Base-by-base conservation (phyloP, 2,329 filamentous ascomycete species). In the Cadophora sp. region DNA sequence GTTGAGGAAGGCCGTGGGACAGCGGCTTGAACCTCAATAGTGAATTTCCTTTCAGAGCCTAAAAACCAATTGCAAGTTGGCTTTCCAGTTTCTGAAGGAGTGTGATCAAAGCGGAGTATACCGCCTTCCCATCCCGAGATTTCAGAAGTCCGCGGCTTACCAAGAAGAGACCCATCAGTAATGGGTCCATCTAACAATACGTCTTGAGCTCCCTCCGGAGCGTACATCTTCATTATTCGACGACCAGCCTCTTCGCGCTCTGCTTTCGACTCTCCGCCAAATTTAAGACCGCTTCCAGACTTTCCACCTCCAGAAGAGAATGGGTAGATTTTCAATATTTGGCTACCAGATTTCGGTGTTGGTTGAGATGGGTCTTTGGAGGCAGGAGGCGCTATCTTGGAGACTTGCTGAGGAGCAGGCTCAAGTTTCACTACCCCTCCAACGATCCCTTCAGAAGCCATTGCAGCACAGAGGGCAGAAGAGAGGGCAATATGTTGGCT, bases 381-480 rank as follows among this genome's bases (percentile, higher is more conserved):
- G 33, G 63, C 51, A 39, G 67, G 53, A 33, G 66, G 27, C 8
- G 59, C 39, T 13, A 36, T 33, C 55, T 74, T 75, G 30, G 72
- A 62, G n/a, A 70, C 33, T 62, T 78, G 75, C 45, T 62, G 70
- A 51, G 92, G 88, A 0, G 95, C 94, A 11, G 92, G 89, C 76
- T 98, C 94, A 36, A 99, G 84, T 68, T 95, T 93, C 65, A 97
- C 86, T 50, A 98, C 87, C 0, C 94, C 93, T 14, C 96, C 96
- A 11, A 97, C 91, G 61, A 97, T 85, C 1, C 88, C 89, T 47
- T 87, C 82, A 62, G 87, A 89, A 2, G 89, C 90, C 24, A 99
- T 83, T 0, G 91, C 86, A 36, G 87, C 86, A 78, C 92, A 97
- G 7, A 99, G 82, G 3, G 89, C 80, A 0, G 89, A 86, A 1